Base-by-base conservation (phyloP, 2,329 filamentous ascomycete genomes). In the Byssochlamys sp. region DNA sequence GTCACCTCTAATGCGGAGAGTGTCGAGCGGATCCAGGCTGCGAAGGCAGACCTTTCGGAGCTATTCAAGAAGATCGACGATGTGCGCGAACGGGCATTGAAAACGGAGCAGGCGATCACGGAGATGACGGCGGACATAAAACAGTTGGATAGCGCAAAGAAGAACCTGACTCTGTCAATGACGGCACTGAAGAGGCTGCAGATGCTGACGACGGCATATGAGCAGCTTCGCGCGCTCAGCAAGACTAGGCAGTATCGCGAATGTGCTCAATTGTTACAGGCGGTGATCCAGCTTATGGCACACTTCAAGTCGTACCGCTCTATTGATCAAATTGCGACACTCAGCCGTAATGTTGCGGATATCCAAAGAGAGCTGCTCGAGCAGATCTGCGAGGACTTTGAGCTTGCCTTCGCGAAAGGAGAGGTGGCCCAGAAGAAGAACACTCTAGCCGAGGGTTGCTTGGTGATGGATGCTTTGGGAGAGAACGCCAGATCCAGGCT, bases 81-180 rank as follows among this genome's bases (percentile, higher is more conserved):
- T 63, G 92, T 99, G 57, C 89, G 91, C 57, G 87, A 87, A 66
- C 85, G 92, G 55, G 94, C 94, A 39, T 84, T 95, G 66, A 86
- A 91, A 78, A 97, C 94, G 24, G 94, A 99, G 75, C 87, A 91
- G 71, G 88, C 91, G 63, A 99, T 99, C 70, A 96, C 92, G 52
- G 91, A 91, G 64, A 99, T 99, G 94, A 99, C 94, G 60, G 91
- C 94, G 58, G 94, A 99, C 69, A 99, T 99, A 73, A 99, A 99
- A 78, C 86, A 92, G 64, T 81, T 99, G 62, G 94, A 99, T 75
- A 89, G 89, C 73, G 96, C 94, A 39, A 99, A 99, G 79, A 88
- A 88, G 73, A 99, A 99, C 74, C 81, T 99, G 60, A 96, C 94
- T 9, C 81, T 95, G 56, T 96, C 91, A 63, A 99, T 99, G 94